Evolutionary conservation across 371 early-diverging fungal species (phyloP).

Genomic region (Mucor plumbeus): DNA sequence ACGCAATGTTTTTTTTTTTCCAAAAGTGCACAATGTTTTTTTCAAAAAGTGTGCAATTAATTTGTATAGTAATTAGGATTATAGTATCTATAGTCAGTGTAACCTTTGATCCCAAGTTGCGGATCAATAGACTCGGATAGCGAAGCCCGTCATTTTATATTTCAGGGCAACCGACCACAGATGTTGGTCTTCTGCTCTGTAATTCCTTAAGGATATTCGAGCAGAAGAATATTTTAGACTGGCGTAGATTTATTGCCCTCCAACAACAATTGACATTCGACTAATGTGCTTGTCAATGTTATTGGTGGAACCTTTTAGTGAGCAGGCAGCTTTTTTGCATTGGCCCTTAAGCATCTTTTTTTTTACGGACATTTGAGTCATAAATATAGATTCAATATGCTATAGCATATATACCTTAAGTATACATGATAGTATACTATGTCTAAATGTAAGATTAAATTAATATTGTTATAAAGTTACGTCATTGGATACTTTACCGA

Average conservation of each 20-base stretch:
- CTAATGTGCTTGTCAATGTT: not conserved
- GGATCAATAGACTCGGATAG: no score
- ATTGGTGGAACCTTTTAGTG: not conserved
- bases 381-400: not conserved
- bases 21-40: no score
- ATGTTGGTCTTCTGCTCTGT: not conserved
- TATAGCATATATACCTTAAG: not conserved
- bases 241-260: not conserved
- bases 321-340: not conserved
- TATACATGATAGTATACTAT: not conserved
- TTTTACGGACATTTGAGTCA: not conserved
- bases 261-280: not conserved
- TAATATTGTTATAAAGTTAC: not conserved
- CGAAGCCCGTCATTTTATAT: no score
- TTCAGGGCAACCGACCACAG: not conserved
- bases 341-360: not conserved
- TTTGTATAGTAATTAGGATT: no score
- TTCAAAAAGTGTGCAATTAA: no score
- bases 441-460: not conserved
- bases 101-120: no score
- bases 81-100: no score
- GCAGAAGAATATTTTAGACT: not conserved
- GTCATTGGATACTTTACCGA: not conserved
- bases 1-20: no score
- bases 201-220: constrained; percentile 6